These are phyloP conservation scores for Citrus australasica DNA, from an alignment of 345 rosid genomes.

Conservation along the genomic window DNA sequence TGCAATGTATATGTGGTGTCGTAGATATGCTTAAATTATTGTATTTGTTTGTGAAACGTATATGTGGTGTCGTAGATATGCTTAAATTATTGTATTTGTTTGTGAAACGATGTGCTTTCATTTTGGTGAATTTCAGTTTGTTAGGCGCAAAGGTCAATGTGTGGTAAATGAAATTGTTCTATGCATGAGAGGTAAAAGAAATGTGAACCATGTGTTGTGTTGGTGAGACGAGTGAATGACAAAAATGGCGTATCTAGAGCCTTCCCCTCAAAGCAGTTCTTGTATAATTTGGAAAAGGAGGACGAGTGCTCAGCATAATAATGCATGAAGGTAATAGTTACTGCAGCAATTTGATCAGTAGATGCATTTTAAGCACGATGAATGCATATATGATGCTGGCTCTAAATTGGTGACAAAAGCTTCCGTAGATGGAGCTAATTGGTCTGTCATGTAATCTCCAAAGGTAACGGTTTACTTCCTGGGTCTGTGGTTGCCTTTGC, in stretches of 20 bases:
- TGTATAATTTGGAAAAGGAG: not conserved
- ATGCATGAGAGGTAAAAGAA: not conserved
- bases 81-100: not conserved
- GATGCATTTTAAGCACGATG: not conserved
- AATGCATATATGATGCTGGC: not conserved
- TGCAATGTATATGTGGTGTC: not conserved
- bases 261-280: not conserved
- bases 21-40: not conserved
- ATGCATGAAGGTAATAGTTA: not conserved
- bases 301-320: not conserved
- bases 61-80: not conserved
- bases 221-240: not conserved
- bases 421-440: not conserved
- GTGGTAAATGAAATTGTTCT: constrained; percentile 1
- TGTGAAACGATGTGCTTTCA: not conserved
- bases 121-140: too few relatives aligned
- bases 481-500: not conserved
- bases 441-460: not conserved
- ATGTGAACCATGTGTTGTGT: too few relatives aligned
- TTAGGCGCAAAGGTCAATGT: not conserved
- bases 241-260: not conserved
- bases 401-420: not conserved
- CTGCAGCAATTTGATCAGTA: not conserved
- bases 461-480: not conserved
- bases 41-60: too few relatives aligned